Evolutionary conservation across 768 basidiomycete genomes (phyloP), one percentile per base, ranked within the genome.

Genomic region (Suillus hirtellus): DNA sequence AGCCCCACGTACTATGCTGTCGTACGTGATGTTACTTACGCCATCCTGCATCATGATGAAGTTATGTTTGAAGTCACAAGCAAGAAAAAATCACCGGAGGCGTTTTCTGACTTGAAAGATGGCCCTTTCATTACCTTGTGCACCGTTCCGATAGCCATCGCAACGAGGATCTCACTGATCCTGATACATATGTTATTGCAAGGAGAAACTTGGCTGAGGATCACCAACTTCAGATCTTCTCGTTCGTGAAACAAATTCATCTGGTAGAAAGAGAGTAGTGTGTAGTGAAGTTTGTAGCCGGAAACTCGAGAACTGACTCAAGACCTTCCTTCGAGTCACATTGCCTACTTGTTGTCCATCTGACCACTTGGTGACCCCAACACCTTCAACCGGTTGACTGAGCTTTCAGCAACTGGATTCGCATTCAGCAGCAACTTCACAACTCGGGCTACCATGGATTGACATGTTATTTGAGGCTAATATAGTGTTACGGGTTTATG

Each of bases 401-500:
- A 52, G 50, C 15, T 54, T 35, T 35, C 19, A 19, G 52, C 52
- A 34, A 12, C 6, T n/a, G 19, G 34, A 37, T 37, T 8, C 11
- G 35, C 21, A 12, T 55, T 37, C n/a, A 21, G 27, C 15, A 52
- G 35, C 53, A n/a, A 55, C n/a, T 55, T 15, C 3, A 15, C n/a
- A 37, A 37, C 12, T 55, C 8, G 34, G 17, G 19, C 52, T 53
- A 21, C 7, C 27, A 10, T 14, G 21, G 12, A 21, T 37, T 14
- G 6, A 37, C n/a, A 8, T 21, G 12, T 37, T 14, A 14, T 6
- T 37, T 37, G 35, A 21, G 35, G 19, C 7, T 38, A 37, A 55
- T 11, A 56, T 56, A 24, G 54, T 50, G 49, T 2, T 38, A 27
- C 17, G 12, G 19, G 21, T n/a, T 72, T 68, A 83, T 61, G 80